Conservation (phyloP, 225 moss, liverwort and hornwort species). For the Straminergon stramineum region DNA sequence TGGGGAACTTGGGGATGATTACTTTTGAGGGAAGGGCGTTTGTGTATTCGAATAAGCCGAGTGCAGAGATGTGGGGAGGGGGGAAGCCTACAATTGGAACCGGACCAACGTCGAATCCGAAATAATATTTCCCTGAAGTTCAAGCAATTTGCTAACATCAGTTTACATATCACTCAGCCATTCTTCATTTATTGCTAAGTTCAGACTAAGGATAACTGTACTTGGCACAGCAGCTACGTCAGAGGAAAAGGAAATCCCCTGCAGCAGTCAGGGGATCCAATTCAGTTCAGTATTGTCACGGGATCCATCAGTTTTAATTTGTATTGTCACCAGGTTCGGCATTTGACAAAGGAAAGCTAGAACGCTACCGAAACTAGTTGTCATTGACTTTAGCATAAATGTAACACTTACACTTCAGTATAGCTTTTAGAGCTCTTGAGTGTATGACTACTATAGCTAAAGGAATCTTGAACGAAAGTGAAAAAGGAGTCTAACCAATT, state of each 20-base stretch:
- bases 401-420: neutral
- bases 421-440: neutral
- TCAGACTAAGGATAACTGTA: neutral
- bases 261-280: neutral
- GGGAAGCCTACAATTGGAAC: neutral
- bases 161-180: neutral
- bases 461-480: neutral
- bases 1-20: neutral
- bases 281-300: neutral
- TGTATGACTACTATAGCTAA: neutral
- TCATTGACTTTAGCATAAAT: neutral
- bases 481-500: neutral
- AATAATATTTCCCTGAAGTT: constrained; percentile 25
- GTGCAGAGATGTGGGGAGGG: neutral
- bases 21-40: neutral
- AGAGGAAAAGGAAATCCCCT: neutral
- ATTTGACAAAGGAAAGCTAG: neutral
- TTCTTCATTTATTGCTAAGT: neutral
- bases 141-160: neutral
- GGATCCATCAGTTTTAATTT: no score
- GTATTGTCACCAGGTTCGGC: neutral
- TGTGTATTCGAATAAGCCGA: constrained; percentile 1
- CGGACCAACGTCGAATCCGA: constrained; percentile 26
- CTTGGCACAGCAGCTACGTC: neutral
- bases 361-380: neutral